Base-by-base conservation (phyloP, 208 protist species). In the Acanthamoeba polyphaga region DNA sequence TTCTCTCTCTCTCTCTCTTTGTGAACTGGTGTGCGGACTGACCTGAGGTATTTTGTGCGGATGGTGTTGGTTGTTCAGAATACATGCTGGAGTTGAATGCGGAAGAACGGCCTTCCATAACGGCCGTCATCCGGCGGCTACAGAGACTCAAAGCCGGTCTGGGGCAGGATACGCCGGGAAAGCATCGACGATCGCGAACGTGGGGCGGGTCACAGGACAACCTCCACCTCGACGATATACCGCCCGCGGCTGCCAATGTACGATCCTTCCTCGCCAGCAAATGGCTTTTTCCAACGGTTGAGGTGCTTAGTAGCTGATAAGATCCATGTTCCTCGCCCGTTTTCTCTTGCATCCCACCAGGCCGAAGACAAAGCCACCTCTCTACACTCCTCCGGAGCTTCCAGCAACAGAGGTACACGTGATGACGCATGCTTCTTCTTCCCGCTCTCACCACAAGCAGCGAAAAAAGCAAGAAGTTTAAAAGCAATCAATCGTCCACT, bases 61-160 rank as follows among this genome's bases (percentile, higher is more conserved):
- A 43, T 43, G 38, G 53, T 58, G 53, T 10, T 60, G 22, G 12
- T 3, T 10, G 62, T 32, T 0, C 58, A 91, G 84, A 43, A 49
- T 70, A n/a, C 32, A 91, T 91, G 84, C 55, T 93, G 49, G 66
- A 74, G 60, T 66, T 64, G 27, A 60, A 93, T n/a, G 89, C 89
- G 24, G 68, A 80, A 9, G 38, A 74, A 24, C 43, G 89, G 34
- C 89, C 89, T 12, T n/a, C 60, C 43, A 93, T 93, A 58, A 58
- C 62, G 34, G 55, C 38, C 64, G 64, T 93, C 29, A 32, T 93
- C 24, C 89, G 46, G 55, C 89, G 89, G n/a, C n/a, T 93, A 22
- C 60, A 93, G 15, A 13, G 34, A 60, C 58, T 93, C n/a, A 74
- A 60, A 27, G 34, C 43, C 29, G 8, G 32, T 24, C 89, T 80